phyloP scores from a whole-genome alignment of 2,329 filamentous ascomycete species.

The Ceratocystis harringtonii region DNA sequence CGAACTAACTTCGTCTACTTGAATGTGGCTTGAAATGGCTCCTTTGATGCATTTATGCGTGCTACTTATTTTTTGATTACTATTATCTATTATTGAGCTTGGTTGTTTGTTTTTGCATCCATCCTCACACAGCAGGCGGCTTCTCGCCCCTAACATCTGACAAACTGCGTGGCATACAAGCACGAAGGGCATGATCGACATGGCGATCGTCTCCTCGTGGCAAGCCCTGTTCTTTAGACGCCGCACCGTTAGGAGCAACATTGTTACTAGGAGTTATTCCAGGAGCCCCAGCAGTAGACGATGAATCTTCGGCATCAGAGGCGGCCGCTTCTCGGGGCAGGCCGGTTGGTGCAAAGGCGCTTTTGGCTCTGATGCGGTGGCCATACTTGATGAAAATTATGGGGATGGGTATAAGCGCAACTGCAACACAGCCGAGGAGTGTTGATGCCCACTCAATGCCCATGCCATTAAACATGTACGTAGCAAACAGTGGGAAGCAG shows the following conservation, averaged over 20 bases:
- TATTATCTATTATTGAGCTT: too few relatives aligned
- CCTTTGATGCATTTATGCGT: too few relatives aligned
- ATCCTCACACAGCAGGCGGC: background rate
- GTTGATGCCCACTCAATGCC: constrained; percentile 49
- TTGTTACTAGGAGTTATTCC: background rate
- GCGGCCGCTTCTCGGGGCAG: constrained; percentile 18
- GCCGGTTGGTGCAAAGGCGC: constrained; percentile 39
- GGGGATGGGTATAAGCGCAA: constrained; percentile 44
- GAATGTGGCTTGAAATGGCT: too few relatives aligned
- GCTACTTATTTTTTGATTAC: too few relatives aligned
- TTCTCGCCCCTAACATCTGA: constrained; percentile 2
- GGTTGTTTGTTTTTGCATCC: too few relatives aligned
- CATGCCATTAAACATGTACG: constrained; percentile 51
- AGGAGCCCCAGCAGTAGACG: background rate
- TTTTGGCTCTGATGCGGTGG: constrained; percentile 38
- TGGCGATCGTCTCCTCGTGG: constrained; percentile 12
- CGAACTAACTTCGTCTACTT: too few relatives aligned
- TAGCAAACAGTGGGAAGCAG: constrained; percentile 64
- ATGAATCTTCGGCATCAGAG: constrained; percentile 14
- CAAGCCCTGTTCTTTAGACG: constrained; percentile 4
- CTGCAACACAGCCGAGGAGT: constrained; percentile 45
- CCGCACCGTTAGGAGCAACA: background rate
- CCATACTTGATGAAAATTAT: constrained; percentile 48
- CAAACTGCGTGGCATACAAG: constrained; percentile 8
- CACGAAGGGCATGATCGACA: constrained; percentile 16